These are phyloP conservation scores for Mucor circinelloides DNA, from an alignment of 371 early-diverging fungal species.

Conservation along the genomic window DNA sequence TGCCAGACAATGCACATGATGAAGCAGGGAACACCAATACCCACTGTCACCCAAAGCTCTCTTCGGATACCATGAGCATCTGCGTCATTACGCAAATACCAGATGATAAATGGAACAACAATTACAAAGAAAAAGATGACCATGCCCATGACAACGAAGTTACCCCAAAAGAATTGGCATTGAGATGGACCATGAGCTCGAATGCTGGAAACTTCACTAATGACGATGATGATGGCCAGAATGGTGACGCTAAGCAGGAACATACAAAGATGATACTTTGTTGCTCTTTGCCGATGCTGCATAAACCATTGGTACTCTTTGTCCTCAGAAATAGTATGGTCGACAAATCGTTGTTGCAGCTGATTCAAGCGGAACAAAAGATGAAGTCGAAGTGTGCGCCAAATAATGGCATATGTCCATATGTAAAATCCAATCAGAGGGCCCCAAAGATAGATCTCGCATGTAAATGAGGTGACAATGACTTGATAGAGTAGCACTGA, in stretches of 20 bases:
- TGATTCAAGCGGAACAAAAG: conserved; percentile 9
- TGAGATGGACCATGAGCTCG: neutral
- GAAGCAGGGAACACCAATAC: conserved; percentile 26
- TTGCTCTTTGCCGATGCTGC: neutral
- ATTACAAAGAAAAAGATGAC: conserved; percentile 8
- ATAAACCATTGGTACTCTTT: conserved; percentile 5
- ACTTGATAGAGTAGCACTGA: conserved; percentile 5
- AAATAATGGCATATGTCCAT: conserved; percentile 19
- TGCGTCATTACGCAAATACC: conserved; percentile 22
- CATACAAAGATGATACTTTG: neutral
- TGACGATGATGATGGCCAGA: neutral
- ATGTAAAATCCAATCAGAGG: conserved; percentile 15
- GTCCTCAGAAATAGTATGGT: neutral
- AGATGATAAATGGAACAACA: conserved; percentile 21
- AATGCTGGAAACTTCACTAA: conserved; percentile 1
- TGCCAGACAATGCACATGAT: conserved; percentile 23
- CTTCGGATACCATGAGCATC: conserved; percentile 45
- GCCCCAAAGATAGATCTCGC: conserved; percentile 20
- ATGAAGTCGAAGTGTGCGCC: conserved; percentile 16
- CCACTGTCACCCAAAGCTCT: conserved; percentile 31
- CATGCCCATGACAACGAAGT: neutral
- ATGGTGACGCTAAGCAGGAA: neutral
- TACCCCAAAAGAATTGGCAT: conserved; percentile 7
- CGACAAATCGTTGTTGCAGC: neutral
- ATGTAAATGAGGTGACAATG: neutral